phyloP scores from a whole-genome alignment of 177 flowering plant genomes.

The Vitis hybrid region DNA sequence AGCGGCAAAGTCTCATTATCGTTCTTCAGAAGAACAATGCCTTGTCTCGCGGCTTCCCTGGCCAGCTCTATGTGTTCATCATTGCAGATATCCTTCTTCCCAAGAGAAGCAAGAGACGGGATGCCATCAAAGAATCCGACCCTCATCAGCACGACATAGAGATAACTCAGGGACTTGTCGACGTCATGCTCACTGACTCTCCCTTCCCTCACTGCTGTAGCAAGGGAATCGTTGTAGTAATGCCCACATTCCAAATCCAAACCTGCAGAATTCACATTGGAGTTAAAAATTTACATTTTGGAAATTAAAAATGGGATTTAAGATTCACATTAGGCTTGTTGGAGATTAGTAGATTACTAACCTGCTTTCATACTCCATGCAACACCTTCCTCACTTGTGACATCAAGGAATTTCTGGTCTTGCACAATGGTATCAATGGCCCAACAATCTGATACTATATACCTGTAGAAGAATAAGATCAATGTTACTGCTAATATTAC shows the following conservation, averaged over 20 bases:
- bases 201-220: constrained; percentile 8
- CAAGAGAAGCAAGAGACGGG: constrained; percentile 2
- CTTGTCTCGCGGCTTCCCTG: constrained; percentile 30
- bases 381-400: constrained; percentile 21
- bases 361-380: constrained; percentile 23
- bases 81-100: constrained; percentile 19
- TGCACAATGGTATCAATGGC: constrained; percentile 20
- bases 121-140: constrained; percentile 24
- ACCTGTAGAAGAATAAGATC: constrained; percentile 7
- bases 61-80: constrained; percentile 16
- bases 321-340: no score
- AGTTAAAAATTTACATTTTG: no score
- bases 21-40: constrained; percentile 35
- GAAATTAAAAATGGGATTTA: no score
- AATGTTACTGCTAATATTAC: no score
- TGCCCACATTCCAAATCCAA: constrained; percentile 26
- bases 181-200: constrained; percentile 11
- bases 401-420: constrained; percentile 22
- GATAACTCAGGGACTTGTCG: constrained; percentile 11
- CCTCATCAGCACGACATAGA: constrained; percentile 15
- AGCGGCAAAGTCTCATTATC: constrained; percentile 23
- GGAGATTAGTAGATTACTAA: not conserved
- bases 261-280: constrained; percentile 5
- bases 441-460: constrained; percentile 32
- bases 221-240: constrained; percentile 8